Evolutionary conservation across 78 protist species (phyloP), one percentile per base, ranked within the genome.

Genomic region (Trichosphaerium sp.): DNA sequence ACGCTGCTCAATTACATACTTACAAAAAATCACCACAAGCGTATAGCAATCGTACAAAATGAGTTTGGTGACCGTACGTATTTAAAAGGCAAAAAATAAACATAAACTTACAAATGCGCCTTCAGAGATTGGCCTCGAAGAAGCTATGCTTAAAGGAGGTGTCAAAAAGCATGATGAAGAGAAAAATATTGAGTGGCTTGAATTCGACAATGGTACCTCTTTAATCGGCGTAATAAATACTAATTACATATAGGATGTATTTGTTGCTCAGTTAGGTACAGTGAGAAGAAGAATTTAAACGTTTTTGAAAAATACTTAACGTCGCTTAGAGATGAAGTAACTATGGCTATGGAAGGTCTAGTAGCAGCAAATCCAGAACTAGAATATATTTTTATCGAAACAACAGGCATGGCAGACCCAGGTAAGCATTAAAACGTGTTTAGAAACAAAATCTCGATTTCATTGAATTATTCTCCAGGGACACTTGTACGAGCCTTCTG

Each of bases 361-460:
- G 35, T 78, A 39, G 42, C 59, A 35, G 74, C 39, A 35, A 40
- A 48, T 14, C 47, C 38, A n/a, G 23, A 72, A 58, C 63, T 81
- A 14, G 87, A 84, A 71, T 70, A 58, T 31, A 74, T 84, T 37
- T 44, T 84, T 4, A 74, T 84, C 63, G 89, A 84, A 55, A 74
- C 89, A 5, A 78, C 89, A 10, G 89, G 89, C 25, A 54, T 84
- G 85, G 87, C 78, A 1, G 78, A 72, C 59, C 78, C 78, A 54
- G 59, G 59, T 54, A 35, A 54, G n/a, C n/a, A n/a, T n/a, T n/a
- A n/a, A n/a, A n/a, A n/a, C n/a, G n/a, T n/a, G n/a, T n/a, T n/a
- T n/a, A n/a, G n/a, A n/a, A n/a, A n/a, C n/a, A n/a, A n/a, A n/a
- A n/a, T n/a, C n/a, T n/a, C n/a, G n/a, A n/a, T n/a, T n/a, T n/a